Base-by-base conservation (phyloP, 2,329 filamentous ascomycete genomes). In the Alternaria gansuensis region DNA sequence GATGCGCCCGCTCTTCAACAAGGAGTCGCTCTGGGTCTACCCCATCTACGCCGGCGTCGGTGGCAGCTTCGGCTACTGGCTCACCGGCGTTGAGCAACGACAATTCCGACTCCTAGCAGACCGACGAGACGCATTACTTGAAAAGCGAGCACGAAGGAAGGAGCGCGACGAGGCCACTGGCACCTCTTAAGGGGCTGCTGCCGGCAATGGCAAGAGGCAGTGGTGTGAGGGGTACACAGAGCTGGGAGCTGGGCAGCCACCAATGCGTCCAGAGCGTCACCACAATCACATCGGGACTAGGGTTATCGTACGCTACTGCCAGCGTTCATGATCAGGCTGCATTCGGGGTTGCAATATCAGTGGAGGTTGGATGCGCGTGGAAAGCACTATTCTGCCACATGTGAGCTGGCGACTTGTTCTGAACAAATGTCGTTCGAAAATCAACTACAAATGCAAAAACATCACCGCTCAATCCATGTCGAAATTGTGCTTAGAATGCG, bases 11-110 rank as follows among this genome's bases (percentile, higher is more conserved):
- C 89, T 97, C 80, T 92, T 98, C 85, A 89, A 90, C 81, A 87
- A 85, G 75, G 85, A 90, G 77, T 90, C 90, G 54, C 87, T 97
- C 74, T 96, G 92, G 90, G 92, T 88, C 51, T 99, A 97, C 83
- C 95, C 95, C 54, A 81, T 94, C 70, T 99, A 95, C 81, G 93
- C 89, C 59, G 86, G 86, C 69, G 87, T 92, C 64, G 93, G 93
- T 71, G 93, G 89, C 70, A 92, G 90, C 81, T 97, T 98, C 81
- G 95, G 95, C 70, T 97, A 97, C 85, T 99, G 94, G 93, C 83
- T 99, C 70, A 89, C 93, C 82, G 91, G 92, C 64, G 91, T 98
- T 56, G 92, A 97, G 79, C 83, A 91, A 74, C 85, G 88, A 77
- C 94, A 98, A 81, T 85, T 89, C 68, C 86, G 87, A 66, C 85